Conservation (phyloP, 129 eudicot genomes). For the Oenanthe sinensis region DNA sequence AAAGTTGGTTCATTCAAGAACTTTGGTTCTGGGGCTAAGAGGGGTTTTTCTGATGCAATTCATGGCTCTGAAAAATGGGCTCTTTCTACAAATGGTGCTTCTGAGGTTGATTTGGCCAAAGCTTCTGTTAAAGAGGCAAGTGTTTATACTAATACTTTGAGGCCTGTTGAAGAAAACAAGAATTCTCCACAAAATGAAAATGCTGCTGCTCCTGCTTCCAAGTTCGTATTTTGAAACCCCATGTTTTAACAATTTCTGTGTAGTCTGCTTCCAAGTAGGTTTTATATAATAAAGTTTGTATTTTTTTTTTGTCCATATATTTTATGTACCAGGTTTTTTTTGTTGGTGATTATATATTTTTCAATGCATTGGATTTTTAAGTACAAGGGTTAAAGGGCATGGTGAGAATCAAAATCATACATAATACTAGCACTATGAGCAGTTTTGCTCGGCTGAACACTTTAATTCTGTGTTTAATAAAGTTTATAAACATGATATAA, state of each 20-base stretch:
- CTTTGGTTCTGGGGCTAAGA: constrained; percentile 57
- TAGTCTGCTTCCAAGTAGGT: background rate
- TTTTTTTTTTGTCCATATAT: background rate
- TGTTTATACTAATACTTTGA: constrained; percentile 10
- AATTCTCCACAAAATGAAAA: constrained; percentile 26
- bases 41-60: constrained; percentile 77
- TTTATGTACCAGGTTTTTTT: background rate
- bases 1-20: constrained; percentile 23
- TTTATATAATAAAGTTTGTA: background rate
- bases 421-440: background rate
- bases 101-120: constrained; percentile 42
- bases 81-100: constrained; percentile 34
- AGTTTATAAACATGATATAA: background rate
- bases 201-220: constrained; percentile 56
- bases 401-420: too few species aligned
- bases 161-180: constrained; percentile 42
- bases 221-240: constrained; percentile 7
- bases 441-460: background rate
- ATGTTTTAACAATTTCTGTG: background rate
- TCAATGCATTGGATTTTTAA: background rate
- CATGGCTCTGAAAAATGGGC: constrained; percentile 61
- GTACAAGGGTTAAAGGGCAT: background rate
- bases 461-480: background rate
- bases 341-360: background rate
- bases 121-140: constrained; percentile 21